Evolutionary conservation across 164 flowering plant genomes (phyloP), one percentile per base, ranked within the genome.

Genomic region (Liriodendron chinense): DNA sequence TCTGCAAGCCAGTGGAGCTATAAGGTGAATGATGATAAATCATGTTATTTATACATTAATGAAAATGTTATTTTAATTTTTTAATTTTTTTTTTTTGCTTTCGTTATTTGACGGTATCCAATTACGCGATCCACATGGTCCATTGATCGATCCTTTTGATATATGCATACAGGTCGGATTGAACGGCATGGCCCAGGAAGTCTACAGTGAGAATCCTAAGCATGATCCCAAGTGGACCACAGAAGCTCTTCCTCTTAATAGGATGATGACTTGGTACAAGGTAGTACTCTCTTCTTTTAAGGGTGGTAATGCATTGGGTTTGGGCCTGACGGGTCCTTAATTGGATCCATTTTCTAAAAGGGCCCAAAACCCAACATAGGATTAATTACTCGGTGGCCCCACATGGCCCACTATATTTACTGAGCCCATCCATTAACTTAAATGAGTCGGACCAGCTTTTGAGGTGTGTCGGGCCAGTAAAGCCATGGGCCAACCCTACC

Each of bases 1-100:
- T 86, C 96, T 1, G 7, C 78, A 0, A 80, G 85, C 65, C 74
- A 63, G 21, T 91, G 94, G 93, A 7, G 75, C 0, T 89, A 88
- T 61, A 83, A 84, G 82, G 80, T 78, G 48, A 53, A 89, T 23
- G 56, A 20, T 26, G 14, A 21, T n/a, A 50, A 14, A 10, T 12
- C 0, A 71, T 7, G 3, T 9, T 9, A 47, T 65, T 16, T 47
- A 8, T 49, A 66, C 9, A 26, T 23, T 53, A 1, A 8, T 49
- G 7, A 8, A 9, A 34, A 34, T 34, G 7, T 34, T 34, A 34
- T 3, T 34, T 34, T 34, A 4, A 34, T 34, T 34, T 34, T 34
- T 49, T 2, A 22, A 49, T 9, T 14, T 70, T 10, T 8, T 5
- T 20, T 25, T 10, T 8, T 5, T 20, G 7, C 9, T 1, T 7